phyloP scores from a whole-genome alignment of 169 alveolate species.

The Eimeria mitis region DNA sequence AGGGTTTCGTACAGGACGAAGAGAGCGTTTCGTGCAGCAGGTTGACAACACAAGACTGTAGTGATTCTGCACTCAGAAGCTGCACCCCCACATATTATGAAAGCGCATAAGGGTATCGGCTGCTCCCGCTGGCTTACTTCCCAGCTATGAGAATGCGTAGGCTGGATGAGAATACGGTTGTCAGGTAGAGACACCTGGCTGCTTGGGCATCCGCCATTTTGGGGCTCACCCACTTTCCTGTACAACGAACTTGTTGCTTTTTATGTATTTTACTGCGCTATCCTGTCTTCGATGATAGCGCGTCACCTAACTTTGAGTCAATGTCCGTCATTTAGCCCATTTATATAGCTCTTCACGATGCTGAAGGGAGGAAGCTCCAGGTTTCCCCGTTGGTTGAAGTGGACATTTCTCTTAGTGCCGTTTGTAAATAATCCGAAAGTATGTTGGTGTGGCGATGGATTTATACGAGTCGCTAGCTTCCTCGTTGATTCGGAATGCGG shows the following conservation, averaged over 20 bases:
- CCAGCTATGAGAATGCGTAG: neutral
- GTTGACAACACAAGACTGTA: constrained; percentile 51
- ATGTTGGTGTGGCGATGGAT: neutral
- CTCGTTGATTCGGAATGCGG: neutral
- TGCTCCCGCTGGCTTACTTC: neutral
- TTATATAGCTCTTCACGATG: neutral
- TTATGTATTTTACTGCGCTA: constrained; percentile 24
- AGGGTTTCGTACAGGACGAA: constrained; percentile 18
- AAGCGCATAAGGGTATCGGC: neutral
- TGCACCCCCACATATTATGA: constrained; percentile 52
- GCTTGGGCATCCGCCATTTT: neutral
- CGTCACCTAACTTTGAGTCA: neutral
- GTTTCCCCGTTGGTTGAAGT: neutral
- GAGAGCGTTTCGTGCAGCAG: constrained; percentile 66
- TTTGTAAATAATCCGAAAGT: neutral
- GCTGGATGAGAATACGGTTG: neutral
- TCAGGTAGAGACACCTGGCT: neutral
- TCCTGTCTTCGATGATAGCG: neutral
- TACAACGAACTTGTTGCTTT: neutral
- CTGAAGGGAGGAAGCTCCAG: neutral
- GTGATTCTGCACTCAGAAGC: constrained; percentile 45
- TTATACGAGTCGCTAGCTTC: neutral
- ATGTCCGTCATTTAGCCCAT: neutral
- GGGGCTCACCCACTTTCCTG: neutral
- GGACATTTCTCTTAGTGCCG: neutral